A percentile compares a stretch with the other conserved stretches of the same genome.
phyloP scores from a whole-genome alignment of 805 yeast species.

The Ogataea populi-albae region DNA sequence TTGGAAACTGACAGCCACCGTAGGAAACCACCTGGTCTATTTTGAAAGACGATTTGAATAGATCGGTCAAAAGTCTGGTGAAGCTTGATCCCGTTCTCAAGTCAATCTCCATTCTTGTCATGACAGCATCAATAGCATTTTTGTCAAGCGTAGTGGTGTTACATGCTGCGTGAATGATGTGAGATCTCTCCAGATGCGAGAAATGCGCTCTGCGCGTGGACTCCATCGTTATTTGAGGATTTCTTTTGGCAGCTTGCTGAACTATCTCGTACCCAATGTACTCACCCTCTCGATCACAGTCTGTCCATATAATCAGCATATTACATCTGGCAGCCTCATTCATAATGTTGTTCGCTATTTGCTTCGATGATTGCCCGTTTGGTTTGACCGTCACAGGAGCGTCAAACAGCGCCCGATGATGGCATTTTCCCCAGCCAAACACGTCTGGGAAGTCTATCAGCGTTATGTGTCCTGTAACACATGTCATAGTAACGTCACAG shows the following conservation, averaged over 20 bases:
- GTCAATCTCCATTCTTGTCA: constrained; percentile 83
- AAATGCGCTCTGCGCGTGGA: constrained; percentile 74
- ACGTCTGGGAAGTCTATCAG: constrained; percentile 61
- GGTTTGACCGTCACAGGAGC: constrained; percentile 54
- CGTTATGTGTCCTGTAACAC: constrained; percentile 85
- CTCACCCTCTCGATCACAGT: constrained; percentile 97
- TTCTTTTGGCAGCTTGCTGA: constrained; percentile 59
- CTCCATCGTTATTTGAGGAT: constrained; percentile 43
- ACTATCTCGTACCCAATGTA: constrained; percentile 83
- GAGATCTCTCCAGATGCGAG: constrained; percentile 79
- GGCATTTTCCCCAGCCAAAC: constrained; percentile 63
- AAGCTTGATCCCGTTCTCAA: constrained; percentile 85
- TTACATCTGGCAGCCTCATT: constrained; percentile 60
- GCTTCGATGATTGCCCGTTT: constrained; percentile 37
- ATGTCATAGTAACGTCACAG: constrained; percentile 85
- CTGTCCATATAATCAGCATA: constrained; percentile 91
- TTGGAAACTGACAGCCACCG: constrained; percentile 96
- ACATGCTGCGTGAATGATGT: constrained; percentile 71
- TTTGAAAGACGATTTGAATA: constrained; percentile 37
- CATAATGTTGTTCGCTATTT: constrained; percentile 62
- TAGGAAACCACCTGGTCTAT: constrained; percentile 54
- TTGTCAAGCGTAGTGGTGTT: constrained; percentile 62
- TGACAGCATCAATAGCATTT: constrained; percentile 77
- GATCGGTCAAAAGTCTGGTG: constrained; percentile 71
- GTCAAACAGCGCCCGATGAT: constrained; percentile 63